These are phyloP conservation scores for Dillenia suffruticosa DNA, from an alignment of 164 flowering plant species.

Conservation along the genomic window DNA sequence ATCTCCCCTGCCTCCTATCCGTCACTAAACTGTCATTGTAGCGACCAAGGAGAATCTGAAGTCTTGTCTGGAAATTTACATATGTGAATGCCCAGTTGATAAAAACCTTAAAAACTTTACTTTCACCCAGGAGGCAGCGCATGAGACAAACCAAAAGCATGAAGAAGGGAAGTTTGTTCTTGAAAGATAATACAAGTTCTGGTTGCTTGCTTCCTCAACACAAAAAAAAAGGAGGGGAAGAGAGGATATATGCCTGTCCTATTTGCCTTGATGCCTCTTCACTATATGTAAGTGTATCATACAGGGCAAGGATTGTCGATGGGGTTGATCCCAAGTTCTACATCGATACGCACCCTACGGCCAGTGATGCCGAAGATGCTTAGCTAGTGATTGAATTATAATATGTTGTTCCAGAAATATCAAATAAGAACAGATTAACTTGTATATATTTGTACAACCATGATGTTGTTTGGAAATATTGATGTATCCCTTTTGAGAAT, in stretches of 20 bases:
- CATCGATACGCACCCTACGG: constrained; percentile 37
- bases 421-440: not conserved
- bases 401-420: not conserved
- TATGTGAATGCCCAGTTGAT: too few species aligned
- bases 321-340: constrained; percentile 51
- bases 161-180: constrained; percentile 85
- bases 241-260: not conserved
- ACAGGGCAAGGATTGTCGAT: constrained; percentile 61
- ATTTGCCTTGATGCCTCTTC: not conserved
- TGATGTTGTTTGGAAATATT: not conserved
- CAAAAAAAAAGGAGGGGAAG: too few species aligned
- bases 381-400: constrained; percentile 7
- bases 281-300: not conserved
- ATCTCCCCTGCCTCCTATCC: not conserved
- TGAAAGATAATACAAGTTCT: constrained; percentile 45
- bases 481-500: too few species aligned
- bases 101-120: not conserved
- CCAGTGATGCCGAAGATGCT: constrained; percentile 58
- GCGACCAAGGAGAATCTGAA: too few species aligned
- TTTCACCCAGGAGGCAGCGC: constrained; percentile 59
- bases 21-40: not conserved
- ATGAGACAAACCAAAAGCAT: constrained; percentile 64
- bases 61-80: too few species aligned
- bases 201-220: not conserved
- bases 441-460: not conserved